Conservation (phyloP, 768 basidiomycete species). For the Clavaria fumosa region DNA sequence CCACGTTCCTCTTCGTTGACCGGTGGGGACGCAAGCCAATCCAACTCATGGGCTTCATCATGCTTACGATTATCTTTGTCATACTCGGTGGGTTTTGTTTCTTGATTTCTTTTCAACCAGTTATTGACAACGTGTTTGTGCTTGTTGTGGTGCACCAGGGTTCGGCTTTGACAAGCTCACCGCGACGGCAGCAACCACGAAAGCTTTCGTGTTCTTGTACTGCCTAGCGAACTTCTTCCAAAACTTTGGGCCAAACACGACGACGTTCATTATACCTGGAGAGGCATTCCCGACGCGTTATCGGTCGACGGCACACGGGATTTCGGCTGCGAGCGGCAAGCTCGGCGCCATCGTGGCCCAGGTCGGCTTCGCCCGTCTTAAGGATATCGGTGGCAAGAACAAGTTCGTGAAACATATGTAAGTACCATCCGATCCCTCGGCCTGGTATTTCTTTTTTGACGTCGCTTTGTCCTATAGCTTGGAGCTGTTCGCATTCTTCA, state of each 20-base stretch:
- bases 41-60: constrained; percentile 61
- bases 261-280: constrained; percentile 69
- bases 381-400: constrained; percentile 52
- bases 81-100: constrained; percentile 40
- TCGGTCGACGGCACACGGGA: constrained; percentile 73
- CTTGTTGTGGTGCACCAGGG: constrained; percentile 22
- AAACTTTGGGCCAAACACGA: constrained; percentile 74
- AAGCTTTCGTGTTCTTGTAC: constrained; percentile 70
- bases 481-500: constrained; percentile 74
- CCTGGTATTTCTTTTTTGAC: constrained; percentile 1
- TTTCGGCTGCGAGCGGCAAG: constrained; percentile 73
- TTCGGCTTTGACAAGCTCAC: constrained; percentile 50
- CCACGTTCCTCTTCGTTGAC: constrained; percentile 51
- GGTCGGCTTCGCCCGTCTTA: constrained; percentile 55
- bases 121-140: neutral
- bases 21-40: constrained; percentile 71
- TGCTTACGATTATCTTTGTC: constrained; percentile 51
- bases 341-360: constrained; percentile 71
- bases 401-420: constrained; percentile 55
- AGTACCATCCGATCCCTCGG: constrained; percentile 13
- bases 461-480: constrained; percentile 25
- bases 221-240: constrained; percentile 84
- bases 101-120: neutral
- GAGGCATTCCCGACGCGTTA: constrained; percentile 84
- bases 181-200: constrained; percentile 23